These are phyloP conservation scores for Schwanniomyces etchellsii DNA, from an alignment of 1,139 yeast species.

Conservation along the genomic window DNA sequence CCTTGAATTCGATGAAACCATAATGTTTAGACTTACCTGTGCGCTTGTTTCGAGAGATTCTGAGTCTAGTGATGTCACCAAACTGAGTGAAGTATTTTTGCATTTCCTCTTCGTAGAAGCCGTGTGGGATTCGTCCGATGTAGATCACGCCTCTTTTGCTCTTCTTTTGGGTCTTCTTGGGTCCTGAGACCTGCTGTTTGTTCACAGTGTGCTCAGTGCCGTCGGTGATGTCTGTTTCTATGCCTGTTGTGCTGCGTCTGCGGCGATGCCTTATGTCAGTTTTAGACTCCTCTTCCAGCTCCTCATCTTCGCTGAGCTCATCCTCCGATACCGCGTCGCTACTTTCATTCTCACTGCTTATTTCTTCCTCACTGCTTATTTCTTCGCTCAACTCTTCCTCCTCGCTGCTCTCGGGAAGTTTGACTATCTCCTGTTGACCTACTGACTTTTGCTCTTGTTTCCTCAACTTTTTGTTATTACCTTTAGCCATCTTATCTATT, in stretches of 20 bases:
- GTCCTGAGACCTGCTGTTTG: slow-evolving; percentile 2
- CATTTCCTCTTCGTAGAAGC: slow-evolving; percentile 83
- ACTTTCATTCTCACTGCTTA: slow-evolving; percentile 9
- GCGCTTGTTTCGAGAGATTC: slow-evolving; percentile 82
- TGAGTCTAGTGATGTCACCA: slow-evolving; percentile 73
- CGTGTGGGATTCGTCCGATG: slow-evolving; percentile 88
- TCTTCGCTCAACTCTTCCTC: slow-evolving; percentile 16
- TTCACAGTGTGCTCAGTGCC: slow-evolving; percentile 5
- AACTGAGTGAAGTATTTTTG: slow-evolving; percentile 81
- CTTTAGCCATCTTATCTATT: too few relatives aligned
- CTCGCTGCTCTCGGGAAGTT: slow-evolving; percentile 24
- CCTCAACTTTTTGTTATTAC: slow-evolving; percentile 7
- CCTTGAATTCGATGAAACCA: slow-evolving; percentile 81
- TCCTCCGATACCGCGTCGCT: too few relatives aligned
- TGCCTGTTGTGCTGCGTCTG: slow-evolving; percentile 5
- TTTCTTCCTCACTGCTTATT: slow-evolving; percentile 11
- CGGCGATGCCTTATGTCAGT: slow-evolving; percentile 1
- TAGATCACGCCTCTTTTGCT: slow-evolving; percentile 62
- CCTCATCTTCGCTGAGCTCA: slow-evolving; percentile 15
- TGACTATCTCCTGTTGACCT: slow-evolving; percentile 27
- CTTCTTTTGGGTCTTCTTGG: slow-evolving; percentile 7
- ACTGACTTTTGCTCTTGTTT: slow-evolving; percentile 16
- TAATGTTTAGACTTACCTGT: slow-evolving; percentile 92
- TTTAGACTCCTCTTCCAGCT: slow-evolving; percentile 4
- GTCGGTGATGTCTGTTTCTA: slow-evolving; percentile 3